Base-by-base conservation (phyloP, 352 stramenopile genomes). In the Globisporangium cederbergense region DNA sequence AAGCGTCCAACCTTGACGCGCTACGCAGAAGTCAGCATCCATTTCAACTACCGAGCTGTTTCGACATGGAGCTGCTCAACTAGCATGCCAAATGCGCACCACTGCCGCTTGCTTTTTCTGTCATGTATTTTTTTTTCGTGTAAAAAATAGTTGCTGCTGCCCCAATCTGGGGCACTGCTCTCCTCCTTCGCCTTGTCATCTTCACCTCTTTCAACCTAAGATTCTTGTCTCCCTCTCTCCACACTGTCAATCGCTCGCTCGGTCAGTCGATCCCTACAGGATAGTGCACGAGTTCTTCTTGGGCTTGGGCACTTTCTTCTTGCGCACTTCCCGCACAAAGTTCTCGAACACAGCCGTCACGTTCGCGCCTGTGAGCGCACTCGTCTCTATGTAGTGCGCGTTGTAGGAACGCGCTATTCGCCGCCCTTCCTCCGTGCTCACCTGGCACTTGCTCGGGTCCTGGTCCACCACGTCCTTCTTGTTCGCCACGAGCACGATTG, bases 401-500 rank as follows among this genome's bases (percentile, higher is more conserved):
- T 93, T 94, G 73, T 93, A 96, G 54, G 81, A 91, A 43, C 86
- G 78, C 60, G 86, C 86, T 88, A 95, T 90, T 65, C 83, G 80
- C 56, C 83, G 76, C 6, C 86, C 86, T 73, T 95, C 84, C 55
- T 95, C 86, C 62, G 83, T 93, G 65, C 81, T 91, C 70, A 95
- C 84, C 76, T 93, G 83, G 72, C 81, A 91, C 56, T 88, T 90
- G 73, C 68, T 86, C 49, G 84, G 81, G 60, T 95, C 83, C 45
- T 86, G 77, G 62, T 95, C 86, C 32, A 93, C 83, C 58, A 95
- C 75, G 60, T 95, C 86, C 60, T 95, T 95, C 70, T 96, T 96
- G 74, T 96, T 96, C 56, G 86, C 88, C 34, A 96, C 86, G 22
- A 96, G 71, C 55, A 96, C 88, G 70, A 96, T 95, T 28, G 88